Conservation (phyloP, 352 stramenopile genomes). For the Globisporangium perplexum region DNA sequence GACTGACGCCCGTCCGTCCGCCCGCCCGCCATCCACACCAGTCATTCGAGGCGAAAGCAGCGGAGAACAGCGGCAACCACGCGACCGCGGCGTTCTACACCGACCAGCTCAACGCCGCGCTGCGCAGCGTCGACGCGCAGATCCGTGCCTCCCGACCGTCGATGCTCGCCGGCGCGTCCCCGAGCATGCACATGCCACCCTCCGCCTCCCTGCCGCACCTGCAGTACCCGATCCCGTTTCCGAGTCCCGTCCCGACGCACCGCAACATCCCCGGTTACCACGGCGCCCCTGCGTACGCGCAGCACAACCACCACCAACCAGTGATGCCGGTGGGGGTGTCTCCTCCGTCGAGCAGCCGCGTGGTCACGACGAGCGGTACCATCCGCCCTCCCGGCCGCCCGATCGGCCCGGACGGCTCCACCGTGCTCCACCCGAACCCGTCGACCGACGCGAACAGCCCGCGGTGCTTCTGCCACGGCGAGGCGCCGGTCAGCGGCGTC, state of each 20-base stretch:
- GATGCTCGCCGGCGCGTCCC: conserved; percentile 5
- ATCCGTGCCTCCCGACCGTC: conserved; percentile 15
- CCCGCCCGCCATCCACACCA: conserved; percentile 7
- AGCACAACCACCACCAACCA: conserved; percentile 4
- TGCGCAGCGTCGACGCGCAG: conserved; percentile 53
- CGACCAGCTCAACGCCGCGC: conserved; percentile 34
- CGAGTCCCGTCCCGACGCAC: background rate
- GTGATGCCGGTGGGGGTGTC: background rate
- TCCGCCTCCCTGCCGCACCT: background rate
- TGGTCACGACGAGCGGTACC: background rate
- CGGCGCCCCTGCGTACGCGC: background rate
- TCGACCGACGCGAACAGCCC: conserved; percentile 31
- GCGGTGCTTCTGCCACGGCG: conserved; percentile 52
- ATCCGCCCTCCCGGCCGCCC: background rate
- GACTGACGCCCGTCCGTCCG: background rate
- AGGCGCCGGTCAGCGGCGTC: conserved; percentile 22
- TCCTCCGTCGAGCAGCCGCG: conserved; percentile 2
- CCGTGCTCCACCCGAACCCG: conserved; percentile 16
- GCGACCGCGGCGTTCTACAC: conserved; percentile 51
- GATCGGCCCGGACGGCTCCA: conserved; percentile 8
- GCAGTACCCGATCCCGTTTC: conserved; percentile 1
- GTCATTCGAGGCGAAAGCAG: conserved; percentile 44
- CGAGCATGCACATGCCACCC: background rate
- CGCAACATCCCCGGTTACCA: conserved; percentile 12
- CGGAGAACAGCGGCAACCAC: conserved; percentile 32